phyloP scores from a whole-genome alignment of 305 asterid genomes.

The Stenogyne calaminthoides region DNA sequence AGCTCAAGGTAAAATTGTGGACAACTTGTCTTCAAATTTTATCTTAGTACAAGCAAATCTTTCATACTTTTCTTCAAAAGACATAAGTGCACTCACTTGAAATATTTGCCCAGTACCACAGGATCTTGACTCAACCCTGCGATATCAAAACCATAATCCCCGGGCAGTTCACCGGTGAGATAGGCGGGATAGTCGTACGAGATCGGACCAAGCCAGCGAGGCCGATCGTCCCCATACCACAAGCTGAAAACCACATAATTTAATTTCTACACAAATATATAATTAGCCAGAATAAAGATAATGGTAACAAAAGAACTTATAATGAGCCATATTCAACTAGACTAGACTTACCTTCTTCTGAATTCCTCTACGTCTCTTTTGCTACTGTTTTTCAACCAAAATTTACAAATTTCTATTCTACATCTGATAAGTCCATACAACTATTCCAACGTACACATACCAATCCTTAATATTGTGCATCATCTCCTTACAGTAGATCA shows the following conservation, averaged over 20 bases:
- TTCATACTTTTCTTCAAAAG: background rate
- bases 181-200: slow-evolving; percentile 76
- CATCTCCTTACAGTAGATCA: background rate
- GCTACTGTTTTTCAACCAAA: background rate
- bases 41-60: background rate
- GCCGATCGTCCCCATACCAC: slow-evolving; percentile 94
- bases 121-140: slow-evolving; percentile 88
- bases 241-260: slow-evolving; percentile 49
- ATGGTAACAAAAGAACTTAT: background rate
- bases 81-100: slow-evolving; percentile 53
- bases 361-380: background rate
- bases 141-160: slow-evolving; percentile 91
- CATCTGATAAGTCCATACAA: background rate
- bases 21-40: background rate
- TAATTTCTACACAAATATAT: background rate
- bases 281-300: background rate
- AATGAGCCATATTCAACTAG: background rate
- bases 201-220: slow-evolving; percentile 96
- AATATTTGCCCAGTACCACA: slow-evolving; percentile 60
- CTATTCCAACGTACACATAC: background rate
- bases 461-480: background rate
- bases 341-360: background rate
- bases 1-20: no score
- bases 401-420: background rate
- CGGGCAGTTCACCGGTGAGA: slow-evolving; percentile 91